phyloP scores from a whole-genome alignment of 345 rosid species.

The Linum lewisii region DNA sequence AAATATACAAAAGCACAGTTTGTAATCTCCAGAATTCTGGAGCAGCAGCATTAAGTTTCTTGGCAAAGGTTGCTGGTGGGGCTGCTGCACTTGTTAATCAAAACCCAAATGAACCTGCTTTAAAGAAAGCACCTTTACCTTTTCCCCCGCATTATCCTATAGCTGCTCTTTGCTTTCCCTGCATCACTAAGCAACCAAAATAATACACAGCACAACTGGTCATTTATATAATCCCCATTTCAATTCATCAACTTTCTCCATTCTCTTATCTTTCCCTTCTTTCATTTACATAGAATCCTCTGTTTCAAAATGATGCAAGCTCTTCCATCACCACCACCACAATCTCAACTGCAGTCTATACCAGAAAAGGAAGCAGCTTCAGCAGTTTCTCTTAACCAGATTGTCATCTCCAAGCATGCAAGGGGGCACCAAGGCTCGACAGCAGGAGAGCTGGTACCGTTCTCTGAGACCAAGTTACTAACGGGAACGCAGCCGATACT shows the following conservation, averaged over 20 bases:
- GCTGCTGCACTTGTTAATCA: neutral
- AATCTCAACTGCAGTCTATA: slow-evolving; percentile 16
- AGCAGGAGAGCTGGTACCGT: slow-evolving; percentile 8
- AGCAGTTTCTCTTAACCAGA: slow-evolving; percentile 29
- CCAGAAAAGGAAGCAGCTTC: slow-evolving; percentile 4
- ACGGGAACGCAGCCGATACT: slow-evolving; percentile 20
- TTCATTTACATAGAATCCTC: neutral
- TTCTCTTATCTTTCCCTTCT: neutral
- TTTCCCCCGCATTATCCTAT: neutral
- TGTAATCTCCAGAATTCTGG: neutral
- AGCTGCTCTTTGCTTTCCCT: neutral
- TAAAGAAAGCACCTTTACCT: neutral
- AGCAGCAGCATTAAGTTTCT: neutral
- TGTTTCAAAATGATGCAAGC: neutral
- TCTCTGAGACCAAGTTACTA: slow-evolving; percentile 11
- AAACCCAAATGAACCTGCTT: neutral
- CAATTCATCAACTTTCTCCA: neutral
- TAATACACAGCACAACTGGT: neutral
- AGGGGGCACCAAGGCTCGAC: slow-evolving; percentile 16
- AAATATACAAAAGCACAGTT: too few species aligned
- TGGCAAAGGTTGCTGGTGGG: neutral
- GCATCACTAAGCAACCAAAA: neutral
- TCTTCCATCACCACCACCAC: neutral
- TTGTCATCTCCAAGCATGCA: slow-evolving; percentile 35
- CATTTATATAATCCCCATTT: neutral